Evolutionary conservation across 306 rosid genomes (phyloP).

Genomic region (Castanea crenata): DNA sequence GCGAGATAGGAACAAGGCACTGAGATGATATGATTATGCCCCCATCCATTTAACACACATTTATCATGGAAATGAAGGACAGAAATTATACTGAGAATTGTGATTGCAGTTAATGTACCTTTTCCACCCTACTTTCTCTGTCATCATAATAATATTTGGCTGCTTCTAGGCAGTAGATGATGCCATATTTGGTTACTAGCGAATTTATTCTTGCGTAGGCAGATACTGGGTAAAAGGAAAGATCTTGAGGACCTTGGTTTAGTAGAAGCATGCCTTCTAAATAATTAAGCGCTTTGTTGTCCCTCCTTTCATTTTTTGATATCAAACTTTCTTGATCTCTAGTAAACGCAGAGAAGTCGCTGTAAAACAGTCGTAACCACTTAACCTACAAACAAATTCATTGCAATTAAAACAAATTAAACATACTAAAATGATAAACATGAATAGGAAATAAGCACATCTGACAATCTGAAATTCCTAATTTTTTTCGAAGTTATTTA

Average conservation of each 20-base stretch:
- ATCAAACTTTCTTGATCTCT: conserved; percentile 71
- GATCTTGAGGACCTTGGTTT: conserved; percentile 43
- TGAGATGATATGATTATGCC: too few relatives aligned
- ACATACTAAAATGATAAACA: neutral
- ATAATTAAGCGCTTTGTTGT: conserved; percentile 42
- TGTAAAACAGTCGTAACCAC: conserved; percentile 68
- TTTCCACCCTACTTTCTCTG: conserved; percentile 20
- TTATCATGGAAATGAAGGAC: neutral
- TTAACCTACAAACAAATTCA: conserved; percentile 47
- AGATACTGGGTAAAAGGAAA: conserved; percentile 58
- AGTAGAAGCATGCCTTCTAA: conserved; percentile 66
- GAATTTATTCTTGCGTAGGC: conserved; percentile 55
- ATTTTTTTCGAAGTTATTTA: too few relatives aligned
- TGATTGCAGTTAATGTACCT: conserved; percentile 32
- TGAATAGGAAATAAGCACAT: neutral
- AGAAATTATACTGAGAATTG: neutral
- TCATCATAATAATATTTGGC: conserved; percentile 53
- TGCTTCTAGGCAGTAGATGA: conserved; percentile 57
- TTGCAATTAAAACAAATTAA: neutral
- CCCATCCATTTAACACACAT: too few relatives aligned
- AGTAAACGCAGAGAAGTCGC: conserved; percentile 49
- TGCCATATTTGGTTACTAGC: conserved; percentile 42
- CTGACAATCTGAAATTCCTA: too few relatives aligned
- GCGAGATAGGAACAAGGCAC: too few relatives aligned
- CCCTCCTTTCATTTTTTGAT: conserved; percentile 26